These are phyloP conservation scores for Miscanthus lutarioriparius DNA, from an alignment of 176 grass and related monocot species.

Conservation along the genomic window DNA sequence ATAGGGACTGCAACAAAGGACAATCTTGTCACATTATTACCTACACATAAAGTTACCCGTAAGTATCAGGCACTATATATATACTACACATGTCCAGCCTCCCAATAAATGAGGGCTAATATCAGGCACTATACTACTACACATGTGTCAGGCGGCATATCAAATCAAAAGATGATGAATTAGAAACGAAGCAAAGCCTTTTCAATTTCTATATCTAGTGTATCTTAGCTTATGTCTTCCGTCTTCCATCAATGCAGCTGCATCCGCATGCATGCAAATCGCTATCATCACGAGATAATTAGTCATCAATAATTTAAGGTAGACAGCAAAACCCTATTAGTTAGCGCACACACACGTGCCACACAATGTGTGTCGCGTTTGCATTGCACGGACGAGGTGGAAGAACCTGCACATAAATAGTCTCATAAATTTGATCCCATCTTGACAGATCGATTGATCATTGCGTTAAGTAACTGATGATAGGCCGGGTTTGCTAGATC, in stretches of 20 bases:
- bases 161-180: background rate
- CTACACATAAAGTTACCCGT: too few species aligned
- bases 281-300: background rate
- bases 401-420: background rate
- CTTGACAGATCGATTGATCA: background rate
- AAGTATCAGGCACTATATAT: too few species aligned
- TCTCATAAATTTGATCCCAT: conserved; percentile 13
- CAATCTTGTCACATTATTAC: too few species aligned
- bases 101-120: too few species aligned
- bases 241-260: background rate
- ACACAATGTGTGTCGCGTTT: background rate
- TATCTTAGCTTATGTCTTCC: background rate
- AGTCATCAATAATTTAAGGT: background rate
- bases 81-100: too few species aligned
- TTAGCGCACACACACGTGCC: background rate
- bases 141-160: too few species aligned
- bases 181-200: background rate
- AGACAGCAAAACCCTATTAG: background rate
- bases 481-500: background rate
- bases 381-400: conserved; percentile 2
- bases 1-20: too few species aligned
- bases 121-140: too few species aligned
- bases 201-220: background rate
- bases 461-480: conserved; percentile 1
- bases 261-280: background rate